A percentile compares a stretch with the other conserved stretches of the same genome.
Evolutionary conservation across 345 rosid genomes (phyloP).

Genomic region (Lenwebbia sp.): DNA sequence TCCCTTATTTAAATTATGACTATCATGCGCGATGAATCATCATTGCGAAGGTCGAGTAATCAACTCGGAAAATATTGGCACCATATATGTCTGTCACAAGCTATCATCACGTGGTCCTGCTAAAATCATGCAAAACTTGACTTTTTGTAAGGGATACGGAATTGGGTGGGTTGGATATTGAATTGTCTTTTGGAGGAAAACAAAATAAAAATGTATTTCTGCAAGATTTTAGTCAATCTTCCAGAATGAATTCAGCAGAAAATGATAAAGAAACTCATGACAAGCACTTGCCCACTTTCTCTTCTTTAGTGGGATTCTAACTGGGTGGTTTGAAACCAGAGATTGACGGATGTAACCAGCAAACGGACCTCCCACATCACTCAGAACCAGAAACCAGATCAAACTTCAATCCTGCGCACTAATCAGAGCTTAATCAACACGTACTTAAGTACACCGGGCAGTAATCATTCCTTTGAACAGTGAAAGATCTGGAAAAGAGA

Average conservation of each 20-base stretch:
- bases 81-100: neutral
- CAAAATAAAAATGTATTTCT: neutral
- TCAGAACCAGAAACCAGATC: neutral
- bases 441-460: neutral
- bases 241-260: neutral
- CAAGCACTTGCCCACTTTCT: neutral
- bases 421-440: neutral
- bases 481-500: neutral
- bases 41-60: neutral
- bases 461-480: neutral
- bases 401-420: neutral
- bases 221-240: neutral
- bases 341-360: neutral
- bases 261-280: neutral
- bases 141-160: neutral
- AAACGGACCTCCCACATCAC: neutral
- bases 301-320: neutral
- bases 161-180: neutral
- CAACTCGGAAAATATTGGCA: neutral
- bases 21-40: neutral
- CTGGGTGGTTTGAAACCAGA: neutral
- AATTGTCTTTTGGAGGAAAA: neutral
- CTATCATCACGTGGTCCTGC: neutral
- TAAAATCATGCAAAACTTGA: neutral
- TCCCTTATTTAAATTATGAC: neutral